These are phyloP conservation scores for Blepharisma japonicum DNA, from an alignment of 73 alveolate species.

Conservation along the genomic window DNA sequence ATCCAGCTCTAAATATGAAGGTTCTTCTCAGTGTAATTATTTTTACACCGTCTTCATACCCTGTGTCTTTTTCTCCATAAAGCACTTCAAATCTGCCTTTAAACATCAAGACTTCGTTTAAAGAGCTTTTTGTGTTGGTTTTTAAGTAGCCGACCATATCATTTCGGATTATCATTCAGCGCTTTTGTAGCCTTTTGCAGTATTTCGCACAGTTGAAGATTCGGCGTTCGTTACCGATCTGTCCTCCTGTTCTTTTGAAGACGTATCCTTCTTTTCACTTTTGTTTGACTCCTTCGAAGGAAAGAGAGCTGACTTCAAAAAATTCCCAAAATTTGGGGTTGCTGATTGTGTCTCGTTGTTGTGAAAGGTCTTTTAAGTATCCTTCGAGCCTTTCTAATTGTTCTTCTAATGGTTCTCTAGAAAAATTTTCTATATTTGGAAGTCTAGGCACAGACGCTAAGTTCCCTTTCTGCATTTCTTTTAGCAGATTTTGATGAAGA, in stretches of 20 bases:
- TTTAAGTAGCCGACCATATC: constrained; percentile 30
- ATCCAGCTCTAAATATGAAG: constrained; percentile 35
- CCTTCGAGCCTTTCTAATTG: not conserved
- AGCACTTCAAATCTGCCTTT: not conserved
- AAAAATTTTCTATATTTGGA: not conserved
- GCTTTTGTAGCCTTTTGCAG: constrained; percentile 29
- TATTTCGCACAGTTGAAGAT: constrained; percentile 19
- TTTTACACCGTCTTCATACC: constrained; percentile 41
- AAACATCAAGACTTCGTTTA: not conserved
- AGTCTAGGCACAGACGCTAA: not conserved
- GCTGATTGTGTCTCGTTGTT: not conserved
- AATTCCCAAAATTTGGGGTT: constrained; percentile 18
- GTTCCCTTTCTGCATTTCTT: not conserved
- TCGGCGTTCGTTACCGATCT: constrained; percentile 1
- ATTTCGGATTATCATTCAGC: constrained; percentile 34
- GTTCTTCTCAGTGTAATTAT: constrained; percentile 38
- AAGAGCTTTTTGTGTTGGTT: not conserved
- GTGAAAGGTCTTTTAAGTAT: not conserved
- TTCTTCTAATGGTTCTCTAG: not conserved
- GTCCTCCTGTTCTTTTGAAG: constrained; percentile 36
- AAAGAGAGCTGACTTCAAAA: not conserved
- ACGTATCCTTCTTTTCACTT: constrained; percentile 35
- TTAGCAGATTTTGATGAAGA: not conserved
- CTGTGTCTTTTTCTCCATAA: constrained; percentile 32
- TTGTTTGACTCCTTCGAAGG: not conserved